Percentiles rank a stretch among this genome's conserved stretches.
Conservation (phyloP, 2,329 filamentous ascomycete genomes). For the Kalaharituber pfeilii region DNA sequence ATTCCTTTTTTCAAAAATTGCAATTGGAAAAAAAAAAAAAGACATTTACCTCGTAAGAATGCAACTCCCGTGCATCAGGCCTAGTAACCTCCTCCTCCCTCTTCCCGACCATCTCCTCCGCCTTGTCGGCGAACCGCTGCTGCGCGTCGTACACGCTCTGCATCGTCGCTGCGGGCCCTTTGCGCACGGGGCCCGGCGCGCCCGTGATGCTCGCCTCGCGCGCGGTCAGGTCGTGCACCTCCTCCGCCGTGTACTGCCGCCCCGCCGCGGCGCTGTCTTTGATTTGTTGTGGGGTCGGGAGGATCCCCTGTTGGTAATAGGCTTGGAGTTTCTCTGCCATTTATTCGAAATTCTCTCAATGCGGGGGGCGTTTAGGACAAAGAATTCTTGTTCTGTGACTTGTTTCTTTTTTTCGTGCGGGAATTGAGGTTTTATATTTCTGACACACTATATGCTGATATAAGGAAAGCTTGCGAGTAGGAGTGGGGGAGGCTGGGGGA, state of each 20-base stretch:
- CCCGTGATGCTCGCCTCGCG: neutral
- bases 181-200: neutral
- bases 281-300: neutral
- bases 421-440: no score
- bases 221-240: neutral
- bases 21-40: no score
- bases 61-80: neutral
- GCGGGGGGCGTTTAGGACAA: no score
- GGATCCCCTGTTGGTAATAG: no score
- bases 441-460: no score
- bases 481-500: no score
- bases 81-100: neutral
- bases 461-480: no score
- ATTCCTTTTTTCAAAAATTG: no score
- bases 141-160: neutral
- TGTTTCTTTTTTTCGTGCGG: no score
- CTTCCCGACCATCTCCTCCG: neutral
- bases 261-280: neutral
- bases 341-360: no score
- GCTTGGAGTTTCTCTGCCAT: no score
- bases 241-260: neutral
- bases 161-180: neutral
- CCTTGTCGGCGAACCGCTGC: neutral
- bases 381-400: no score
- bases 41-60: neutral